Conservation (phyloP, 2,329 filamentous ascomycete species). For the Beauveria brongniartii region DNA sequence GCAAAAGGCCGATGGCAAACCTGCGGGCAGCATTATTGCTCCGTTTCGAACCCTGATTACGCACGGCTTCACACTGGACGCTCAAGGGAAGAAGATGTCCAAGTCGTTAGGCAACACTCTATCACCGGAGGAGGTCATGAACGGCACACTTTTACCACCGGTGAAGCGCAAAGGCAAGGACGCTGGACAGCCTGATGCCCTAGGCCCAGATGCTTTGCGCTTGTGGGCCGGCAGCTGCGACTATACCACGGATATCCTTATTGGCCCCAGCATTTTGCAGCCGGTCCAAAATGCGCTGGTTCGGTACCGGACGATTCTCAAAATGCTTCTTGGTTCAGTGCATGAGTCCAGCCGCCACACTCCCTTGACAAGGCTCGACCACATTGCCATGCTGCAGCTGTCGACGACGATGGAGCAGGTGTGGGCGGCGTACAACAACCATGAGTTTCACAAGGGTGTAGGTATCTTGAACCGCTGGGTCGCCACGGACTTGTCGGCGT, state of each 20-base stretch:
- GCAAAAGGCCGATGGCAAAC: slow-evolving; percentile 31
- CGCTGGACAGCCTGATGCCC: slow-evolving; percentile 47
- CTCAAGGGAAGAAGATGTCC: slow-evolving; percentile 94
- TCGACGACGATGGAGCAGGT: slow-evolving; percentile 57
- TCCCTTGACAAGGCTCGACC: slow-evolving; percentile 54
- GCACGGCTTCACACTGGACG: slow-evolving; percentile 88
- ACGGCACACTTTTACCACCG: slow-evolving; percentile 67
- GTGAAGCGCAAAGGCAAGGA: slow-evolving; percentile 53
- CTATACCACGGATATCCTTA: slow-evolving; percentile 78
- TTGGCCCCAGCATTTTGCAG: slow-evolving; percentile 70
- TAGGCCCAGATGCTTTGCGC: slow-evolving; percentile 80
- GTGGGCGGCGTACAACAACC: slow-evolving; percentile 54
- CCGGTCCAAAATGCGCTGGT: slow-evolving; percentile 68
- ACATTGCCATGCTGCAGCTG: slow-evolving; percentile 71
- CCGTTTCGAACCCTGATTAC: slow-evolving; percentile 90
- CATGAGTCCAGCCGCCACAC: slow-evolving; percentile 42
- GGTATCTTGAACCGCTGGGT: slow-evolving; percentile 73
- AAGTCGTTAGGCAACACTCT: slow-evolving; percentile 92
- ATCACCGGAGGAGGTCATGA: slow-evolving; percentile 73
- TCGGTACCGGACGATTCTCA: slow-evolving; percentile 84
- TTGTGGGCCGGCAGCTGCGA: slow-evolving; percentile 90
- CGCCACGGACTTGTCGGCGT: slow-evolving; percentile 74
- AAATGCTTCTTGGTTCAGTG: slow-evolving; percentile 78
- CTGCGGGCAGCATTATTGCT: slow-evolving; percentile 28
- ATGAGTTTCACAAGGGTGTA: slow-evolving; percentile 77